Percentiles rank a stretch among this genome's conserved stretches.
Conservation (phyloP, 2,329 filamentous ascomycete genomes). For the Ascosphaera apis region DNA sequence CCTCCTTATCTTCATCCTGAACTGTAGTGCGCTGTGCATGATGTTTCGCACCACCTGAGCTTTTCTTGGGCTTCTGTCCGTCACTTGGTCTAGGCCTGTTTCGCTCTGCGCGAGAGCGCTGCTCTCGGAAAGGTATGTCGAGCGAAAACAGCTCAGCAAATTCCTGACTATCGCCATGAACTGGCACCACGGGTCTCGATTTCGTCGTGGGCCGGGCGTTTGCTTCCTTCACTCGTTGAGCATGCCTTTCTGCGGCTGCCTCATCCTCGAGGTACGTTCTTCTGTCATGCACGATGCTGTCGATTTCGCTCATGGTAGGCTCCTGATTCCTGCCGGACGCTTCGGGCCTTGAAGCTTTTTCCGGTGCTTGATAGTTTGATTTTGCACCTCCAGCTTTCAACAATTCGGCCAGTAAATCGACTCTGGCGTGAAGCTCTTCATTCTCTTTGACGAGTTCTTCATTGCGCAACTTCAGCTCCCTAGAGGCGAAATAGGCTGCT, state of each 20-base stretch:
- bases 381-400: slow-evolving; percentile 3
- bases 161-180: slow-evolving; percentile 4
- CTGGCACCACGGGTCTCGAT: slow-evolving; percentile 14
- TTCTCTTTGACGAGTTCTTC: slow-evolving; percentile 17
- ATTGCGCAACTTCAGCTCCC: slow-evolving; percentile 20
- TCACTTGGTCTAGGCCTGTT: slow-evolving; percentile 3
- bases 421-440: slow-evolving; percentile 15
- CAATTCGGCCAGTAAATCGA: slow-evolving; percentile 10
- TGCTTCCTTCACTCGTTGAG: background rate
- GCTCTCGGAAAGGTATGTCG: slow-evolving; percentile 1
- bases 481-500: slow-evolving; percentile 30
- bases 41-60: slow-evolving; percentile 18
- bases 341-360: slow-evolving; percentile 6
- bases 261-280: too few relatives aligned
- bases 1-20: slow-evolving; percentile 8
- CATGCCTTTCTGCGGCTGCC: too few relatives aligned
- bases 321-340: background rate
- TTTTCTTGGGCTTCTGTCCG: slow-evolving; percentile 14
- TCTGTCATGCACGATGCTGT: too few relatives aligned
- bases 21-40: slow-evolving; percentile 15
- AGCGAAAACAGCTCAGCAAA: slow-evolving; percentile 6
- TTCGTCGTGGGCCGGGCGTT: too few relatives aligned
- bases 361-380: slow-evolving; percentile 8
- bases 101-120: background rate
- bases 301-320: background rate